Percentiles rank a stretch among this genome's conserved stretches.
phyloP scores from a whole-genome alignment of 345 rosid genomes.

The Eucalyptus cloeziana region DNA sequence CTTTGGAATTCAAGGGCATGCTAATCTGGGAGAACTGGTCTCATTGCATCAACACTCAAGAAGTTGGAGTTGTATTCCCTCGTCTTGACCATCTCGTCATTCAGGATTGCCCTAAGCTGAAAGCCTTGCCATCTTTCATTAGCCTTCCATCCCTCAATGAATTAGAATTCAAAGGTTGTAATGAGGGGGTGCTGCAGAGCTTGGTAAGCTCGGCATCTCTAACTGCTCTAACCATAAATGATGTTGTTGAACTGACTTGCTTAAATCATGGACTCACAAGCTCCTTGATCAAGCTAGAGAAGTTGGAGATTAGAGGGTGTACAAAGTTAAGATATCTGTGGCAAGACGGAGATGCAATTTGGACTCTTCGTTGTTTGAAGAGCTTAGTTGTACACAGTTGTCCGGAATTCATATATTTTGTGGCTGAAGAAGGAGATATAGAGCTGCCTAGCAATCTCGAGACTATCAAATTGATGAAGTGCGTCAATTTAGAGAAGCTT shows the following conservation, averaged over 20 bases:
- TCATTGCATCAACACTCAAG: background rate
- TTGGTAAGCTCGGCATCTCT: background rate
- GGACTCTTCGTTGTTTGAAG: fast-evolving
- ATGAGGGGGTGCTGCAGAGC: background rate
- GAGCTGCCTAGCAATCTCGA: background rate
- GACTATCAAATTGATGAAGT: fast-evolving
- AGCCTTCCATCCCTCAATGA: background rate
- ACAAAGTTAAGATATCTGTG: background rate
- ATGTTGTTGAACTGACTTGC: background rate
- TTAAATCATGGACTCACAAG: background rate
- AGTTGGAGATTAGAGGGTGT: fast-evolving
- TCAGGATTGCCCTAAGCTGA: fast-evolving
- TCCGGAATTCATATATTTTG: background rate
- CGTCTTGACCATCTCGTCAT: background rate
- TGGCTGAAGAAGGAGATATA: background rate
- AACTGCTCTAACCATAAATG: fast-evolving
- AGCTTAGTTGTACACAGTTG: fast-evolving
- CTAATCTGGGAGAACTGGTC: background rate
- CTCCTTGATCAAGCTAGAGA: background rate
- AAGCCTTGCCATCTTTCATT: background rate
- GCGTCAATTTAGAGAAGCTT: background rate
- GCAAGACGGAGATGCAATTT: background rate
- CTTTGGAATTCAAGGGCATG: background rate
- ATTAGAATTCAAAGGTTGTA: background rate
- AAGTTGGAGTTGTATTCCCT: background rate